Conservation (phyloP, 371 early-diverging fungal species). For the Rhizopus arrhizus region DNA sequence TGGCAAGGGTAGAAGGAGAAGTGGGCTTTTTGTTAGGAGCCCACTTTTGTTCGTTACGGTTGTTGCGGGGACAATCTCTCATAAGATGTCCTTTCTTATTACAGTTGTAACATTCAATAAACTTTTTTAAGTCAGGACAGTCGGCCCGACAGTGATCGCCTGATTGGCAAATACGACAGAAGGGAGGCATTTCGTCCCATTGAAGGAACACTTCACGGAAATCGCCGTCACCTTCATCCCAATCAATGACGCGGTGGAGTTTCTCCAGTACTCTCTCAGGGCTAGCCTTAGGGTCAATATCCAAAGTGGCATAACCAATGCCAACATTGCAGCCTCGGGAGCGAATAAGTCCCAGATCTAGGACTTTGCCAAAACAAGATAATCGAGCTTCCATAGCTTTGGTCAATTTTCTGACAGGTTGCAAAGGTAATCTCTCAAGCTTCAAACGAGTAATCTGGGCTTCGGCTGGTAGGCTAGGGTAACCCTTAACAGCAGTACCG, state of each 20-base stretch:
- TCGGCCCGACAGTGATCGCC: conserved; percentile 2
- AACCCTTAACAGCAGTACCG: conserved; percentile 1
- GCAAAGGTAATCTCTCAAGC: not conserved
- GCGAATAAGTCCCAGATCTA: conserved; percentile 4
- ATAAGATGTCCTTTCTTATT: conserved; percentile 1
- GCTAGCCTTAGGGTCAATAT: no score
- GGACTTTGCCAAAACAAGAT: not conserved
- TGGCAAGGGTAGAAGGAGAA: no score
- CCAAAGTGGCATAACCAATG: no score
- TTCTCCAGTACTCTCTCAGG: no score
- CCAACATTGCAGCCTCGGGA: not conserved
- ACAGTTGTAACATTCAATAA: not conserved
- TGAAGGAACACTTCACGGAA: not conserved
- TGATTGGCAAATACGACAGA: not conserved
- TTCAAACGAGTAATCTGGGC: not conserved
- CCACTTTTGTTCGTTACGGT: not conserved
- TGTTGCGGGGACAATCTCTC: not conserved
- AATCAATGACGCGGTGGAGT: not conserved
- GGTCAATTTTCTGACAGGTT: not conserved
- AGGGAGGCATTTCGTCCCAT: conserved; percentile 6
- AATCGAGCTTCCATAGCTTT: not conserved
- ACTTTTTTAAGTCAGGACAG: not conserved
- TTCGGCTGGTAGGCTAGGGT: not conserved
- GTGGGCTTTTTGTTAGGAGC: no score
- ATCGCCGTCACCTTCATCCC: not conserved